Conservation (phyloP, 352 stramenopile genomes). For the Globisporangium orthogonon region DNA sequence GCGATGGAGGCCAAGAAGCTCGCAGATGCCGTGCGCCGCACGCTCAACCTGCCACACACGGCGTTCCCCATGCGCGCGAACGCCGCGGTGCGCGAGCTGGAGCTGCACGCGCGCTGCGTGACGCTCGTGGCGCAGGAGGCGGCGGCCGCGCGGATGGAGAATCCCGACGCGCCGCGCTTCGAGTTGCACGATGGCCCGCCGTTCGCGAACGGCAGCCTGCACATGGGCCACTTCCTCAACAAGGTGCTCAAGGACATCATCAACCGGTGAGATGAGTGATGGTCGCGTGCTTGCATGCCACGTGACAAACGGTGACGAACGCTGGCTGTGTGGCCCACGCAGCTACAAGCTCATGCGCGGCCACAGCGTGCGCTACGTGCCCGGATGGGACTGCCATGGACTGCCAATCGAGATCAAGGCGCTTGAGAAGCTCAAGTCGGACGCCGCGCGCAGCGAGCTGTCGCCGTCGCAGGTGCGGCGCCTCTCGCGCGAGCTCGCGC, state of each 20-base stretch:
- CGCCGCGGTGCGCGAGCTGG: conserved; percentile 65
- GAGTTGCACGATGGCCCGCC: conserved; percentile 97
- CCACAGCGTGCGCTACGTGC: conserved; percentile 93
- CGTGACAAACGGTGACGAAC: no score
- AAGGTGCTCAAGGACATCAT: conserved; percentile 98
- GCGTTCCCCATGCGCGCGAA: conserved; percentile 97
- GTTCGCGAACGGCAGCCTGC: conserved; percentile 98
- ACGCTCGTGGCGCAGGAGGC: conserved; percentile 42
- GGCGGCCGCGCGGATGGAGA: conserved; percentile 16
- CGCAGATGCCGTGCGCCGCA: conserved; percentile 77
- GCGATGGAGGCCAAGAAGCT: conserved; percentile 49
- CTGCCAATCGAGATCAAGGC: conserved; percentile 99
- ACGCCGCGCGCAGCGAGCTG: conserved; percentile 27
- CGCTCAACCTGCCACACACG: conserved; percentile 94
- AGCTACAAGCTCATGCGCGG: conserved; percentile 90
- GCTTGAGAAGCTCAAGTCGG: conserved; percentile 87
- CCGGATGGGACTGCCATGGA: conserved; percentile 99
- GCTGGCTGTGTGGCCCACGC: no score
- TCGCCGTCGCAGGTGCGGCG: conserved; percentile 90
- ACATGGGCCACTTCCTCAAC: conserved; percentile 96
- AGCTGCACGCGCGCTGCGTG: conserved; percentile 64
- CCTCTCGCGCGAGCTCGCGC: conserved; percentile 89
- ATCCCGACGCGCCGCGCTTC: conserved; percentile 51
- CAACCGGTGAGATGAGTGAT: conserved; percentile 59
- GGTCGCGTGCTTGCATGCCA: background rate